Evolutionary conservation across 257 asterid species (phyloP).

Genomic region (Solanum paucissectum): DNA sequence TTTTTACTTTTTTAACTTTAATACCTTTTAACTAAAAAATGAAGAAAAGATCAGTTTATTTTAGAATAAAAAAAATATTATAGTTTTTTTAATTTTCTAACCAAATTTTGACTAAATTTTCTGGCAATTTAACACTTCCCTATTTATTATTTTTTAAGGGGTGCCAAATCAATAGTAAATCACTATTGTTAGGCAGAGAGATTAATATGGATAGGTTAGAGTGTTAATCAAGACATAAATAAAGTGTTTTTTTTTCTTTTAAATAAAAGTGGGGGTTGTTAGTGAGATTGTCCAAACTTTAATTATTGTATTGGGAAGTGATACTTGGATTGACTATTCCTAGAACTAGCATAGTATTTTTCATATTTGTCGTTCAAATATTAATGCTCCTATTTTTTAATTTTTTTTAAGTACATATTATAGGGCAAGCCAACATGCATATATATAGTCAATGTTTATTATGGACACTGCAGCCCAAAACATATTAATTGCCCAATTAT

Average conservation of each 20-base stretch:
- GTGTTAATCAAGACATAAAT: neutral
- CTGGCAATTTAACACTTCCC: too few species aligned
- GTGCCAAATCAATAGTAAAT: neutral
- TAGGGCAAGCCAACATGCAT: slow-evolving; percentile 39
- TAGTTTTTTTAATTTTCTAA: too few species aligned
- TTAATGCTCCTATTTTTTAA: slow-evolving; percentile 1
- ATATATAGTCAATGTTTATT: slow-evolving; percentile 7
- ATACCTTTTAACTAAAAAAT: too few species aligned
- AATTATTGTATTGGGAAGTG: neutral
- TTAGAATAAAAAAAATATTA: too few species aligned
- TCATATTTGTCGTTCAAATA: neutral
- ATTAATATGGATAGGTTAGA: neutral
- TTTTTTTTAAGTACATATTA: neutral
- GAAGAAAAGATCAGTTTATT: too few species aligned
- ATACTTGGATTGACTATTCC: neutral
- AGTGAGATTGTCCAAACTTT: neutral
- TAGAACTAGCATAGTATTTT: neutral
- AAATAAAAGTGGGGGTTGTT: neutral
- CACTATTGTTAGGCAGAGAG: too few species aligned
- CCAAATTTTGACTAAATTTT: too few species aligned
- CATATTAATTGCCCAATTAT: slow-evolving; percentile 2
- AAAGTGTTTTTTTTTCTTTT: neutral
- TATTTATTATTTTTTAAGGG: too few species aligned
- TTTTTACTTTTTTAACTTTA: too few species aligned
- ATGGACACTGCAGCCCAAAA: slow-evolving; percentile 13